Evolutionary conservation across 2,329 filamentous ascomycete genomes (phyloP).

Genomic region (Xylariaceae sp.): DNA sequence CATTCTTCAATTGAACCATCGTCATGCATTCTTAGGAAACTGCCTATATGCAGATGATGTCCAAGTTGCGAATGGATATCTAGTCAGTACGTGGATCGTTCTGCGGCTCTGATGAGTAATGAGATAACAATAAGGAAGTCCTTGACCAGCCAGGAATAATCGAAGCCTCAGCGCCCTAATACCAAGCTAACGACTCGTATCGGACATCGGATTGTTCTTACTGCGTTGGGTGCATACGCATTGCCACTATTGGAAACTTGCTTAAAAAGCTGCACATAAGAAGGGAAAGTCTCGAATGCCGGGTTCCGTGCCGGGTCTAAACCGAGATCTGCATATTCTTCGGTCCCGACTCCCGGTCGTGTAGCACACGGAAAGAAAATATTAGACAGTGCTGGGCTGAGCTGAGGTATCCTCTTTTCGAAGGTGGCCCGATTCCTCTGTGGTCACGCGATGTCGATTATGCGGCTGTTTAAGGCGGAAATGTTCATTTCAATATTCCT

Average conservation of each 20-base stretch:
- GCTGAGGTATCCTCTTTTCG: background rate
- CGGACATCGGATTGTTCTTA: background rate
- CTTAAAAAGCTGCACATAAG: too few relatives aligned
- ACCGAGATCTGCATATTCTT: slow-evolving; percentile 1
- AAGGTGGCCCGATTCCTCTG: background rate
- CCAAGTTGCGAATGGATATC: background rate
- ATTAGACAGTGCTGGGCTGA: background rate
- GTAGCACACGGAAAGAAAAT: background rate
- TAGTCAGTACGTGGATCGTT: background rate
- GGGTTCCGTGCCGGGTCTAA: background rate
- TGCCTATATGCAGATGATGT: background rate
- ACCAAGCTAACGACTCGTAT: background rate
- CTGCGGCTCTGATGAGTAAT: background rate
- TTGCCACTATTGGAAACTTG: too few relatives aligned
- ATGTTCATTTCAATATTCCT: background rate
- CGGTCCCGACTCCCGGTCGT: slow-evolving; percentile 19
- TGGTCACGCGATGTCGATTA: background rate
- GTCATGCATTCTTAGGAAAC: too few relatives aligned
- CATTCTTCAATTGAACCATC: background rate
- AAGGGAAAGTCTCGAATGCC: background rate
- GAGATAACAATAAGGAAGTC: background rate
- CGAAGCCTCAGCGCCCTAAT: background rate
- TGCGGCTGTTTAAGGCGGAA: background rate
- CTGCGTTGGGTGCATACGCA: too few relatives aligned
- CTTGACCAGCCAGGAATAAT: background rate